phyloP scores from a whole-genome alignment of 257 asterid genomes.

The Phtheirospermum japonicum region DNA sequence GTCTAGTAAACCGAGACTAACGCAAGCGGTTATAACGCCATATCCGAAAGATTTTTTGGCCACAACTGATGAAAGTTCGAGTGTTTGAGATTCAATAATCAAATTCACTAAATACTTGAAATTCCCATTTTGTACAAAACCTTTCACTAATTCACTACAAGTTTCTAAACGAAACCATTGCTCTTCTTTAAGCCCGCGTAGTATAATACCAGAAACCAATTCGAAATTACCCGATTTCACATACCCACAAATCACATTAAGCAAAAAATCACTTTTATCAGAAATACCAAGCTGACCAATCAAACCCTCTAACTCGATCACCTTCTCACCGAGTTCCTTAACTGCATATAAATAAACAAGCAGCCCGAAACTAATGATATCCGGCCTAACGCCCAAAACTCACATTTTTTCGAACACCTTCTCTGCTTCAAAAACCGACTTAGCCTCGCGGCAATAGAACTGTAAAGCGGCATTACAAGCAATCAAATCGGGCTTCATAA shows the following conservation, averaged over 20 bases:
- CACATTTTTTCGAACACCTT: conserved; percentile 78
- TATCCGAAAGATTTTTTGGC: conserved; percentile 70
- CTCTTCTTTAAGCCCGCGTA: conserved; percentile 48
- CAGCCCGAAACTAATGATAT: conserved; percentile 60
- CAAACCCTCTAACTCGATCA: conserved; percentile 53
- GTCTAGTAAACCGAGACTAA: too few species aligned
- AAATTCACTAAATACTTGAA: conserved; percentile 54
- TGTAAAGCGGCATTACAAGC: conserved; percentile 90
- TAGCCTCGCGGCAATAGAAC: conserved; percentile 65
- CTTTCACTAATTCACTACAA: conserved; percentile 58
- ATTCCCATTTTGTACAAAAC: conserved; percentile 48
- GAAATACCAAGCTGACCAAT: too few species aligned
- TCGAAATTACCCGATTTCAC: conserved; percentile 56
- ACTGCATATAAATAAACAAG: conserved; percentile 80
- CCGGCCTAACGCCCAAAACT: conserved; percentile 72
- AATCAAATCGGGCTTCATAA: conserved; percentile 68
- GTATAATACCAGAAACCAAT: conserved; percentile 47
- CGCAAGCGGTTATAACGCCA: too few species aligned
- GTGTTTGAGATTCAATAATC: conserved; percentile 68
- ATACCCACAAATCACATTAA: conserved; percentile 73
- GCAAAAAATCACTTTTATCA: too few species aligned
- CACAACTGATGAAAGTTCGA: conserved; percentile 49
- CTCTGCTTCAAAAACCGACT: conserved; percentile 67
- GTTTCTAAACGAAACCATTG: conserved; percentile 45
- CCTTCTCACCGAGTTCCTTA: conserved; percentile 62